A percentile compares a stretch with the other conserved stretches of the same genome.
Evolutionary conservation across 2,329 filamentous ascomycete genomes (phyloP).

Genomic region (Calycina herbarum): DNA sequence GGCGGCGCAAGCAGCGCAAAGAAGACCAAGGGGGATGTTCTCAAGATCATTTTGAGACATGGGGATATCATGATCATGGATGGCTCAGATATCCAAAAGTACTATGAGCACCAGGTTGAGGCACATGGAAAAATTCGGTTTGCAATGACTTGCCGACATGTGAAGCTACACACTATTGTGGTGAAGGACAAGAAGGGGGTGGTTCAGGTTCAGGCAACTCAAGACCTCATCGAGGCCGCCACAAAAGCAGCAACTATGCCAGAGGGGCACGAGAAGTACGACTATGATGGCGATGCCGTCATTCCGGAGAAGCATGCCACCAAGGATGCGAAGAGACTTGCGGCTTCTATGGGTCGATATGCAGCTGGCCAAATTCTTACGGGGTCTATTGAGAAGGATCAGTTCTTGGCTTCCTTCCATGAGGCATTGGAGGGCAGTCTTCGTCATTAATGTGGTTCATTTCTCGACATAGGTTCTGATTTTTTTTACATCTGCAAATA

Average conservation of each 20-base stretch:
- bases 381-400: too few species aligned
- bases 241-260: conserved; percentile 40
- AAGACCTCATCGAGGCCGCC: conserved; percentile 34
- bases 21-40: conserved; percentile 36
- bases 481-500: too few species aligned
- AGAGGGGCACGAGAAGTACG: conserved; percentile 30
- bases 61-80: conserved; percentile 68
- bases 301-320: too few species aligned
- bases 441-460: too few species aligned
- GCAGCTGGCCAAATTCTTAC: too few species aligned
- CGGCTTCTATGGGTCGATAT: too few species aligned
- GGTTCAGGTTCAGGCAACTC: not conserved
- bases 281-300: conserved; percentile 35
- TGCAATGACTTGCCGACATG: conserved; percentile 56
- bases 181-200: not conserved
- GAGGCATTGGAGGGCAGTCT: too few species aligned
- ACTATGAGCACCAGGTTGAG: conserved; percentile 59
- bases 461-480: too few species aligned
- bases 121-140: conserved; percentile 53
- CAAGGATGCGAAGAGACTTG: too few species aligned
- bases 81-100: conserved; percentile 56
- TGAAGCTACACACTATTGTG: conserved; percentile 46
- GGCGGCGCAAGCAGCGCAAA: conserved; percentile 27
- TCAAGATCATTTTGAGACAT: conserved; percentile 52
- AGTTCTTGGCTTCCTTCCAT: too few species aligned